Base-by-base conservation (phyloP, 495 filamentous ascomycete species). In the Staphylotrichum longicolle region DNA sequence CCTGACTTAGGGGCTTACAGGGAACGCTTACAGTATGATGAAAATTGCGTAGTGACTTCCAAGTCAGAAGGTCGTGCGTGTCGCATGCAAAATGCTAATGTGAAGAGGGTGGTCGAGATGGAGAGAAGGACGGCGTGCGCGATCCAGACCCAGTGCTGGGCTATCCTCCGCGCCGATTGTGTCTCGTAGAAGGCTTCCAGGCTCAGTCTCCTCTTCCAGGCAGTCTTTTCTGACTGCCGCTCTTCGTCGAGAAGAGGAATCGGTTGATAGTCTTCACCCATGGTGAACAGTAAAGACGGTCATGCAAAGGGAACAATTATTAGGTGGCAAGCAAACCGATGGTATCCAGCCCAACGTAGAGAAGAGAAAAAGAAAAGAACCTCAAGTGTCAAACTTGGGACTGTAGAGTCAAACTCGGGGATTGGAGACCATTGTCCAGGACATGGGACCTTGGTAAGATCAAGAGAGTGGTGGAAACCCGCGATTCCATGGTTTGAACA, bases 101-200 rank as follows among this genome's bases (percentile, higher is more conserved):
- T n/a, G 39, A 54, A 54, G 35, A 54, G 39, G 4, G 52, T 42
- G 1, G 39, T 54, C n/a, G 52, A 54, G 37, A 54, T n/a, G 52
- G 52, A 42, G 9, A 54, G 52, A 5, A 54, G 32, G 7, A n/a
- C 52, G 2, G 35, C 35, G 39, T 54, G 52, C 52, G 15, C 52
- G 10, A 54, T 41, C 52, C 52, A 54, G 3, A 54, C 37, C 52
- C 52, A 54, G 52, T 54, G 52, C 37, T 54, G 20, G 8, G 20
- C 15, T 41, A 7, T 15, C 39, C n/a, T 41, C 35, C 52, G 35
- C 39, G 27, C 52, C 52, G 39, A 10, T 7, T 32, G 52, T 30
- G 39, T 42, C 39, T 27, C 15, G 52, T 54, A 54, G 20, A 40
- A 12, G 7, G 15, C 37, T 1, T 54, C 52, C 20, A 41, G 3